Percentiles rank a stretch among this genome's conserved stretches.
phyloP scores from a whole-genome alignment of 768 basidiomycete genomes.

The Boletus insuetus region DNA sequence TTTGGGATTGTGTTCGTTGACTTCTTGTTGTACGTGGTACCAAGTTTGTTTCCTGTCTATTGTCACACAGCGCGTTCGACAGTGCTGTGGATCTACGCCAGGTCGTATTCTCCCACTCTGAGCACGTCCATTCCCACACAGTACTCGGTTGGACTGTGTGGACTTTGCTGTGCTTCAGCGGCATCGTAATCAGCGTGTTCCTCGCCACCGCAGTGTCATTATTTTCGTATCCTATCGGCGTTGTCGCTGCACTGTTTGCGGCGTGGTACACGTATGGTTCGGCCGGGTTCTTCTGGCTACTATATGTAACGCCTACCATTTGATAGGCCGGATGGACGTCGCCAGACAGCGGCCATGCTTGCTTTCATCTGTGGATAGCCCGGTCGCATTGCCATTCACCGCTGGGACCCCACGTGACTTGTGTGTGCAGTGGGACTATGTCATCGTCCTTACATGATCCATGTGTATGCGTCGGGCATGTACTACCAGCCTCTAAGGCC shows the following conservation, averaged over 20 bases:
- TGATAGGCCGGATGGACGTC: slow-evolving; percentile 36
- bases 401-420: slow-evolving; percentile 14
- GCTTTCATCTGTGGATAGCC: slow-evolving; percentile 45
- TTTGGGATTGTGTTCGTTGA: slow-evolving; percentile 11
- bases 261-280: too few relatives aligned
- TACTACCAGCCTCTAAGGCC: background rate
- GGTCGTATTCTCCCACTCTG: slow-evolving; percentile 31
- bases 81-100: slow-evolving; percentile 47
- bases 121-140: slow-evolving; percentile 26
- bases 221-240: too few relatives aligned
- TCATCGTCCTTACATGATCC: slow-evolving; percentile 17
- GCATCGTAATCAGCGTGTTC: slow-evolving; percentile 5
- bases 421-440: slow-evolving; percentile 5
- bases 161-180: slow-evolving; percentile 17
- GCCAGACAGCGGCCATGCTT: slow-evolving; percentile 32
- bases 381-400: too few relatives aligned
- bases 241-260: too few relatives aligned
- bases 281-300: slow-evolving; percentile 12
- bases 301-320: slow-evolving; percentile 45
- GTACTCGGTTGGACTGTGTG: slow-evolving; percentile 32
- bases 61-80: background rate
- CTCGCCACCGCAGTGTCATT: too few relatives aligned
- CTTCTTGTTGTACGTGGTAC: slow-evolving; percentile 44
- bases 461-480: background rate
- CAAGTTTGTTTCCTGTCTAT: background rate